A percentile compares a stretch with the other conserved stretches of the same genome.
phyloP scores from a whole-genome alignment of 1,139 yeast species.

The Blastobotrys arbuscula region DNA sequence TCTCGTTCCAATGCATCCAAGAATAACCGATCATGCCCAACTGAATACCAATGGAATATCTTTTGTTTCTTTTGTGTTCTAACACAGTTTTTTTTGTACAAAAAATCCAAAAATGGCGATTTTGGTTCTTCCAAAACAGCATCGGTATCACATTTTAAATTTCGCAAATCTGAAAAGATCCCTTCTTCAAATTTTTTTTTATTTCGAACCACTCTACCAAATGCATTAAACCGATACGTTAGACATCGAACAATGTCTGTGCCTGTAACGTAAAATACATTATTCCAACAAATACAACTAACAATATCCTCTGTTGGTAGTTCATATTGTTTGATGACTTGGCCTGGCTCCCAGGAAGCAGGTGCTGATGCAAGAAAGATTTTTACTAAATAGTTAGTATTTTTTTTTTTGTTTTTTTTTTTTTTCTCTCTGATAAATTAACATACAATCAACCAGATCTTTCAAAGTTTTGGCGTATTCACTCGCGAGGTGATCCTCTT shows the following conservation, averaged over 20 bases:
- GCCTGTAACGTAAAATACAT: constrained; percentile 85
- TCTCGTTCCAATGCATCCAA: constrained; percentile 94
- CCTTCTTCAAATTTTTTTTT: constrained; percentile 97
- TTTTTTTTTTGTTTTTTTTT: not conserved
- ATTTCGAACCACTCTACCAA: constrained; percentile 80
- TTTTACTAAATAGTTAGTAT: constrained; percentile 34
- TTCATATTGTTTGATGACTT: constrained; percentile 78
- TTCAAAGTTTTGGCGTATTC: constrained; percentile 16
- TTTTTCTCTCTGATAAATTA: not conserved
- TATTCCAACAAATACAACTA: constrained; percentile 90
- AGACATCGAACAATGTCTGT: constrained; percentile 93
- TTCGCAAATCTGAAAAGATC: constrained; percentile 82
- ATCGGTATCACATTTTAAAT: constrained; percentile 80
- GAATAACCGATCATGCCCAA: constrained; percentile 88
- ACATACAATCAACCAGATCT: constrained; percentile 13
- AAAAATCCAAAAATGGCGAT: constrained; percentile 76
- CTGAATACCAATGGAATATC: constrained; percentile 95
- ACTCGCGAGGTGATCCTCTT: constrained; percentile 13
- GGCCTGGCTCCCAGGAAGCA: constrained; percentile 87
- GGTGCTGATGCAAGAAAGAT: constrained; percentile 90
- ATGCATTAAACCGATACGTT: constrained; percentile 81
- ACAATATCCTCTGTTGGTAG: constrained; percentile 85
- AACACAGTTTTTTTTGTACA: constrained; percentile 80
- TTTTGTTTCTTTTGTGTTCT: constrained; percentile 96
- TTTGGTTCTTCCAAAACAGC: constrained; percentile 87